Percentiles rank a stretch among this genome's conserved stretches.
Evolutionary conservation across 345 rosid species (phyloP).

Genomic region (Litchi chinensis): DNA sequence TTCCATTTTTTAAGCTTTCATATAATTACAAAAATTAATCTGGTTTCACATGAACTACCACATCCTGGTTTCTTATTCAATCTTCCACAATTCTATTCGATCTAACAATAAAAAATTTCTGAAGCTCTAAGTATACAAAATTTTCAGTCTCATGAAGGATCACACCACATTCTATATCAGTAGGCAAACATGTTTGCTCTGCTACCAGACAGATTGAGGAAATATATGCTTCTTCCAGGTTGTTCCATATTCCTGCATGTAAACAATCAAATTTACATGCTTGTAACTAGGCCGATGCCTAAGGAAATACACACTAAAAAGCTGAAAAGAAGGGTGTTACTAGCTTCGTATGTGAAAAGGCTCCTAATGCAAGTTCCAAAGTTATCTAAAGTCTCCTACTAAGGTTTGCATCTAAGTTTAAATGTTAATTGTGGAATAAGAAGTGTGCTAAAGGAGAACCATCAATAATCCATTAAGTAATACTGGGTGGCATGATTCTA

Average conservation of each 20-base stretch:
- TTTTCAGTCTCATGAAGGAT: not conserved
- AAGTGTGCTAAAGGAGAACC: not conserved
- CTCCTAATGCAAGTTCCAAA: not conserved
- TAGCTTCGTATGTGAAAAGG: not conserved
- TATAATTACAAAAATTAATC: not conserved
- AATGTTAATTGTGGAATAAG: not conserved
- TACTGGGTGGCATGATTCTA: not conserved
- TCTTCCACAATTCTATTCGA: not conserved
- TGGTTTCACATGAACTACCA: not conserved
- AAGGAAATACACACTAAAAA: not conserved
- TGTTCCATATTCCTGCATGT: conserved; percentile 1
- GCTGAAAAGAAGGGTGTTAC: not conserved
- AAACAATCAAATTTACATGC: not conserved
- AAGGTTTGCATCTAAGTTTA: not conserved
- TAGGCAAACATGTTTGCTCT: not conserved
- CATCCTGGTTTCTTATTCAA: not conserved
- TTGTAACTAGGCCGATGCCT: not conserved
- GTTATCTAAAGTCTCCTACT: not conserved
- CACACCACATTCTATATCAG: not conserved
- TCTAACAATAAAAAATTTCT: not conserved
- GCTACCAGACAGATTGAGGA: not conserved
- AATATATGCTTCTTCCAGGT: not conserved
- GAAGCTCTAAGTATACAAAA: not conserved
- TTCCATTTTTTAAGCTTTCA: not conserved
- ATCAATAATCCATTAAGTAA: not conserved